A percentile compares a stretch with the other conserved stretches of the same genome.
Conservation (phyloP, 2,329 filamentous ascomycete species). For the Chrysoporthe puriensis region DNA sequence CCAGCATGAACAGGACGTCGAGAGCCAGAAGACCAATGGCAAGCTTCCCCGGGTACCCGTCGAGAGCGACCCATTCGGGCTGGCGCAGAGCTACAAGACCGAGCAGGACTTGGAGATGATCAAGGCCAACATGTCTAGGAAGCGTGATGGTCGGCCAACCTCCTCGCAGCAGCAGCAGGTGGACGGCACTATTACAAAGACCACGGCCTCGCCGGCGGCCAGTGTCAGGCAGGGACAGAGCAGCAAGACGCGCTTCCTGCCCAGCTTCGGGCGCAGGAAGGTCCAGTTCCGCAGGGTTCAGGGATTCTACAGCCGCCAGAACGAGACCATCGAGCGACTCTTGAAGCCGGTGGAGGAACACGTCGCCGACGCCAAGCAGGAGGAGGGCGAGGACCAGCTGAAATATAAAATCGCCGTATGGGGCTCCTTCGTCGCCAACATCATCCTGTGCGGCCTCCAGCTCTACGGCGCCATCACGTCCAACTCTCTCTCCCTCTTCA, state of each 20-base stretch:
- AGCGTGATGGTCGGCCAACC: slow-evolving; percentile 56
- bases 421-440: slow-evolving; percentile 77
- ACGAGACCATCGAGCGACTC: slow-evolving; percentile 89
- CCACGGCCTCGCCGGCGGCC: slow-evolving; percentile 25
- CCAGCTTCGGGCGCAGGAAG: slow-evolving; percentile 38
- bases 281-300: slow-evolving; percentile 54
- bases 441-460: slow-evolving; percentile 78
- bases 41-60: slow-evolving; percentile 60
- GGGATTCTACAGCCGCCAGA: slow-evolving; percentile 87
- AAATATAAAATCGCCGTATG: slow-evolving; percentile 70
- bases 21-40: slow-evolving; percentile 47
- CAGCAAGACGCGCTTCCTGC: slow-evolving; percentile 35
- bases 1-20: slow-evolving; percentile 46
- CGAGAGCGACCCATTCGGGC: slow-evolving; percentile 79
- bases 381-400: slow-evolving; percentile 80
- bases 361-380: slow-evolving; percentile 76
- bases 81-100: slow-evolving; percentile 78
- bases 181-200: slow-evolving; percentile 12
- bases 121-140: slow-evolving; percentile 78
- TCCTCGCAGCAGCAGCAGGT: slow-evolving; percentile 37
- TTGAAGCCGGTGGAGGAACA: slow-evolving; percentile 94
- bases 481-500: slow-evolving; percentile 92
- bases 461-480: slow-evolving; percentile 87
- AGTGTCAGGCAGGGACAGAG: slow-evolving; percentile 26
- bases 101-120: slow-evolving; percentile 76